phyloP scores from a whole-genome alignment of 768 basidiomycete species.

The Boletus coccyginus region DNA sequence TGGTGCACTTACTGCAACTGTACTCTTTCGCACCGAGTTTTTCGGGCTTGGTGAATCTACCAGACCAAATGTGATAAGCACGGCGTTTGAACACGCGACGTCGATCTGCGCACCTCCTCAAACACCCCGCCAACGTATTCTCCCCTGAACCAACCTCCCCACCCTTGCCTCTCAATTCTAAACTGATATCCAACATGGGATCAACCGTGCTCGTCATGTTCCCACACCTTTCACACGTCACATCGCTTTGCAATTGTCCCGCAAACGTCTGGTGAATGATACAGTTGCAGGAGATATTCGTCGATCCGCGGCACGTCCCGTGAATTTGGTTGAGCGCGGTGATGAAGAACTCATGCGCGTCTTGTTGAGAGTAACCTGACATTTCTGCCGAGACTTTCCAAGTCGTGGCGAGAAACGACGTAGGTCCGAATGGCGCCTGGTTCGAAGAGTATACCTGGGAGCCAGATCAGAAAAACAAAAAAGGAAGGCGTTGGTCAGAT shows the following conservation, averaged over 20 bases:
- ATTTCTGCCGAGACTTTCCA: conserved; percentile 81
- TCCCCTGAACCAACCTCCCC: conserved; percentile 46
- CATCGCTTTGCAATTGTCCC: conserved; percentile 84
- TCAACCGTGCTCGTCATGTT: conserved; percentile 78
- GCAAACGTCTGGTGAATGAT: conserved; percentile 89
- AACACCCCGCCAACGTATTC: conserved; percentile 70
- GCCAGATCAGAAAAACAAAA: not conserved
- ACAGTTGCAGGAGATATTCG: conserved; percentile 81
- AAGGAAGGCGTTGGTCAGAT: not conserved
- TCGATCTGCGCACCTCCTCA: conserved; percentile 54
- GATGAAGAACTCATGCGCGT: conserved; percentile 89
- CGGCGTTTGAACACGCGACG: not conserved
- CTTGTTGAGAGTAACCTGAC: conserved; percentile 91
- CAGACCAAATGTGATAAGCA: not conserved
- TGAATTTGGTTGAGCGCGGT: conserved; percentile 87
- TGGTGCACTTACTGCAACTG: conserved; percentile 78
- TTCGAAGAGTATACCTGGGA: conserved; percentile 56
- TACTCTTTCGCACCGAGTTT: conserved; percentile 81
- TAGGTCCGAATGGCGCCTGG: conserved; percentile 70
- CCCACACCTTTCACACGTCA: conserved; percentile 83
- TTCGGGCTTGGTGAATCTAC: conserved; percentile 83
- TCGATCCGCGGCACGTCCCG: conserved; percentile 67
- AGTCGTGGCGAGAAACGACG: conserved; percentile 76
- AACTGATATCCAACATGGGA: conserved; percentile 86
- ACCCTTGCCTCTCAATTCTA: conserved; percentile 68